phyloP scores from a whole-genome alignment of 805 yeast genomes.

The Osmozyma mogii region DNA sequence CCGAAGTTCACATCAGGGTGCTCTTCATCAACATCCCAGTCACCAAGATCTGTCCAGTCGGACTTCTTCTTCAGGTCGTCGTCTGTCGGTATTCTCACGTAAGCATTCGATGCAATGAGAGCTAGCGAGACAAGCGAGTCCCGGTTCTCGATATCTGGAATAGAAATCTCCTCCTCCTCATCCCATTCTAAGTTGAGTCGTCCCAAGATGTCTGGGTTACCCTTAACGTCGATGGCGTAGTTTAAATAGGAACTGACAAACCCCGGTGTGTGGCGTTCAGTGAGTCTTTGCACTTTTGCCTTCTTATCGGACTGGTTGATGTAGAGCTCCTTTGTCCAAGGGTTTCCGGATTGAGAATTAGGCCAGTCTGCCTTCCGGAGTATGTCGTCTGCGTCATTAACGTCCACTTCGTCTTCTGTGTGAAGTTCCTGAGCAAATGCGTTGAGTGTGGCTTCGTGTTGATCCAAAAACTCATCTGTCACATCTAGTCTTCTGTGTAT shows the following conservation, averaged over 20 bases:
- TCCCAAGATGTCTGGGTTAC: constrained; percentile 27
- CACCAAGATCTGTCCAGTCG: constrained; percentile 79
- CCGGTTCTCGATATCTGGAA: constrained; percentile 73
- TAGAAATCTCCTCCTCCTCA: constrained; percentile 37
- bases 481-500: constrained; percentile 45
- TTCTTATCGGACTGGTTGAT: constrained; percentile 13
- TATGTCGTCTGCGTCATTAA: constrained; percentile 3
- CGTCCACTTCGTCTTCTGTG: not conserved
- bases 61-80: constrained; percentile 42
- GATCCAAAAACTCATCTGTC: constrained; percentile 31
- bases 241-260: constrained; percentile 59
- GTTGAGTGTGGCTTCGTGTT: constrained; percentile 5
- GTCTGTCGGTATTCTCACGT: constrained; percentile 63
- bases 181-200: constrained; percentile 57
- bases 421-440: not conserved
- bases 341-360: constrained; percentile 22
- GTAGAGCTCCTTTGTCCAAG: constrained; percentile 31
- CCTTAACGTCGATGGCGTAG: constrained; percentile 40
- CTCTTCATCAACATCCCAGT: constrained; percentile 46
- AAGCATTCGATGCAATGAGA: constrained; percentile 83
- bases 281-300: constrained; percentile 19
- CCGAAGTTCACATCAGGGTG: constrained; percentile 61
- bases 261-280: constrained; percentile 43
- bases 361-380: constrained; percentile 30
- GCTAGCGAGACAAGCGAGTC: constrained; percentile 73